Evolutionary conservation across 2,329 filamentous ascomycete genomes (phyloP), one percentile per base, ranked within the genome.

Genomic region (Aureobasidium musti): DNA sequence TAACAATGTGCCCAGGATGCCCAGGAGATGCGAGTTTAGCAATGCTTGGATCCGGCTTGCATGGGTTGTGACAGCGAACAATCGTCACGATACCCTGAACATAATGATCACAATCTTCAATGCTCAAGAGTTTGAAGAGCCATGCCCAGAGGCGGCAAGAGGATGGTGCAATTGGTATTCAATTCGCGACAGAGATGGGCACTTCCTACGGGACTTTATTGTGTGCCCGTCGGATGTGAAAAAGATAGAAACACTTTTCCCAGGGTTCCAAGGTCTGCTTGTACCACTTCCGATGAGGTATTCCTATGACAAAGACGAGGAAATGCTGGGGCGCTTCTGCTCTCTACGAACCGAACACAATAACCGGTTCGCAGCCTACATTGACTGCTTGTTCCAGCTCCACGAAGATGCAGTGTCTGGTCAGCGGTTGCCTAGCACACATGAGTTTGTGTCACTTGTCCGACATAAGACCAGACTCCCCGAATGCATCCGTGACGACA

Each of bases 31-130:
- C 78, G 89, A 92, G 70, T 91, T 97, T 77, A 91, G 91, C 35
- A 84, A 86, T 14, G 86, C 89, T 0, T 97, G 92, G 91, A 89
- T 91, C 72, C 87, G 91, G 33, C 87, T 97, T 45, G 92, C 92
- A 0, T 96, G 90, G 87, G 82, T 93, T 3, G 82, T 96, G 69
- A 93, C 88, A 2, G 80, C 90, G 63, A 92, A 92, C 76, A 86
- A 91, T 70, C 79, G 86, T 14, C 81, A 85, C 21, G 81, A 84
- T 3, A 87, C 91, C 70, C 79, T 95, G 47, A 84, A 85, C 14
- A 79, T 96, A 5, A 82, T 97, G 35, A 86, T 89, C 67, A 84
- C 85, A 43, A 82, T 97, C 39, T 87, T 89, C 5, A 83, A 85
- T 11, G 84, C 91, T 45, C 80, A 84, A 2, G 82, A 84, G 5